phyloP scores from a whole-genome alignment of 148 eudicot genomes.

The Vaccinium corymbosum region DNA sequence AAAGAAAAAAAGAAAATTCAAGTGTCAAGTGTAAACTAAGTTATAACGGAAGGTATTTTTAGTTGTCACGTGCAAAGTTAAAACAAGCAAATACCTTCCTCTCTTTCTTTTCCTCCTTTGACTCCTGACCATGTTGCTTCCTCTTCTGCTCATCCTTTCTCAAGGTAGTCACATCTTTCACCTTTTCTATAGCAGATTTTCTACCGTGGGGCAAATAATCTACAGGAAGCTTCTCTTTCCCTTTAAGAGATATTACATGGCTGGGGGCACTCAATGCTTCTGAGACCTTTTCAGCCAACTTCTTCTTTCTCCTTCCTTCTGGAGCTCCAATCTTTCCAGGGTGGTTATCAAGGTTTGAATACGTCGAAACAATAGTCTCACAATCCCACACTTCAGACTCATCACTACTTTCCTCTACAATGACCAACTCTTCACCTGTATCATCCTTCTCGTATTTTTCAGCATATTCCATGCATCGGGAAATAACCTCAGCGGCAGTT shows the following conservation, averaged over 20 bases:
- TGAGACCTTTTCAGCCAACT: constrained; percentile 47
- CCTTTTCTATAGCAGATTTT: constrained; percentile 43
- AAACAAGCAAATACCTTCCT: constrained; percentile 56
- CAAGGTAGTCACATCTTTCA: constrained; percentile 32
- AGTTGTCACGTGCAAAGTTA: constrained; percentile 1
- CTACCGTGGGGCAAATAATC: constrained; percentile 64
- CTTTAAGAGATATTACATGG: constrained; percentile 61
- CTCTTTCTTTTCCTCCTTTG: constrained; percentile 98
- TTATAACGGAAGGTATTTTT: too few species aligned
- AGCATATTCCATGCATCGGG: constrained; percentile 61
- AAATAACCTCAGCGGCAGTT: constrained; percentile 45
- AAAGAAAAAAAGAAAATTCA: neutral
- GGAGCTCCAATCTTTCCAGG: constrained; percentile 85
- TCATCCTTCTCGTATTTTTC: constrained; percentile 60
- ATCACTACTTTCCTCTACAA: constrained; percentile 78
- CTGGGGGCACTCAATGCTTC: constrained; percentile 34
- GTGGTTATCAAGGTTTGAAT: constrained; percentile 92
- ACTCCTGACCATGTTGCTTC: constrained; percentile 67
- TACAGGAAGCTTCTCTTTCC: constrained; percentile 74
- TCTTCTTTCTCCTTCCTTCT: constrained; percentile 53
- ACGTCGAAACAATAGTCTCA: constrained; percentile 82
- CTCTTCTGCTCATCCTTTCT: constrained; percentile 43
- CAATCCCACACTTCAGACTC: constrained; percentile 91
- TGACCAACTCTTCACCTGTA: constrained; percentile 39
- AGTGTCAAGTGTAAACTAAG: neutral